Conservation (phyloP, 352 stramenopile species). For the Globisporangium rhizosaccharum region DNA sequence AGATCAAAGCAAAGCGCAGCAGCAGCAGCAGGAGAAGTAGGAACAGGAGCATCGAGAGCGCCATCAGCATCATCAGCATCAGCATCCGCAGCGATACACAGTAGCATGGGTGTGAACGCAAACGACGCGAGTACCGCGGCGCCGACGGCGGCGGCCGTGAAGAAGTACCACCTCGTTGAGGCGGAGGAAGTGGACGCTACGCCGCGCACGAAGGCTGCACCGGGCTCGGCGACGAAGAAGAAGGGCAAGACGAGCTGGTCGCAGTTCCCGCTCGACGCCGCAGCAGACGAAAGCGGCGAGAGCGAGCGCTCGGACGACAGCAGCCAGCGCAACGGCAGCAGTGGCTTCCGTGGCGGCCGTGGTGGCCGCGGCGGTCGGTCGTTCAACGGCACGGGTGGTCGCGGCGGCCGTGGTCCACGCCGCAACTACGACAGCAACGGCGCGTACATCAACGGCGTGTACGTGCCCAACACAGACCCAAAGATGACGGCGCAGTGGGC, state of each 20-base stretch:
- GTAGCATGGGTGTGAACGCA: slow-evolving; percentile 28
- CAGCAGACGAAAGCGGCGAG: slow-evolving; percentile 16
- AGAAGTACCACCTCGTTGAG: slow-evolving; percentile 84
- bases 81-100: too few species aligned
- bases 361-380: slow-evolving; percentile 15
- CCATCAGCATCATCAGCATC: too few species aligned
- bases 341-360: slow-evolving; percentile 20
- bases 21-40: too few species aligned
- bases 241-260: slow-evolving; percentile 75
- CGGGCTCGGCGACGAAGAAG: slow-evolving; percentile 32
- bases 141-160: slow-evolving; percentile 14
- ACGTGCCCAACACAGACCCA: slow-evolving; percentile 64
- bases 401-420: slow-evolving; percentile 33
- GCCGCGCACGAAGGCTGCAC: slow-evolving; percentile 2
- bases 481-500: slow-evolving; percentile 75
- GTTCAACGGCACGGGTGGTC: slow-evolving; percentile 8
- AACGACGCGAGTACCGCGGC: slow-evolving; percentile 19
- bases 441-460: slow-evolving; percentile 73
- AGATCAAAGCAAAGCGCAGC: too few species aligned
- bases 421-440: slow-evolving; percentile 49
- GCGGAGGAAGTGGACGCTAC: slow-evolving; percentile 67
- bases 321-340: slow-evolving; percentile 11
- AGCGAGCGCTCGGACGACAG: slow-evolving; percentile 5
- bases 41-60: too few species aligned
- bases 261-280: slow-evolving; percentile 45